Conservation (phyloP, 768 basidiomycete genomes). For the Steccherinum ochraceum region DNA sequence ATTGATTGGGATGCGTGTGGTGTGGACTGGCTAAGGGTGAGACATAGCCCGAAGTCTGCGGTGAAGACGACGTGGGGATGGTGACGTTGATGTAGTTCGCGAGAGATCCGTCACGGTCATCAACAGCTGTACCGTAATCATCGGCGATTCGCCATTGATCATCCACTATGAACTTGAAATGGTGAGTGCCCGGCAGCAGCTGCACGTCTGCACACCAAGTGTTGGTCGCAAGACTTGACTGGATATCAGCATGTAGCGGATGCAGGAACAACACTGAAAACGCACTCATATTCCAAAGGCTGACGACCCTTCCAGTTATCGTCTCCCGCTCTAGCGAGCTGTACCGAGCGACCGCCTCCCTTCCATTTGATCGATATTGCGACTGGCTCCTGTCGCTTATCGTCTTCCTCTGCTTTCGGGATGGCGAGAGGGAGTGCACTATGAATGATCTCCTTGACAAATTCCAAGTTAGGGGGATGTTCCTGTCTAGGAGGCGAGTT, state of each 20-base stretch:
- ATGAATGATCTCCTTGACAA: conserved; percentile 51
- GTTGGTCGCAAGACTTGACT: conserved; percentile 23
- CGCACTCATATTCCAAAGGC: conserved; percentile 59
- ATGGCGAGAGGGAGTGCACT: conserved; percentile 59
- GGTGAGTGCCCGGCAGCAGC: conserved; percentile 86
- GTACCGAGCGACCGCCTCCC: conserved; percentile 56
- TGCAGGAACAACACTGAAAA: conserved; percentile 19
- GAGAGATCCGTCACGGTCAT: conserved; percentile 81
- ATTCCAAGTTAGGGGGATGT: conserved; percentile 25
- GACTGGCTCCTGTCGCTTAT: conserved; percentile 23
- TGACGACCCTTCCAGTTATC: conserved; percentile 70
- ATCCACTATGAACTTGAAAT: conserved; percentile 93
- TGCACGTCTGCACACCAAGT: conserved; percentile 35
- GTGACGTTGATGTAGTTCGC: conserved; percentile 88
- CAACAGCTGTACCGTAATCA: conserved; percentile 82
- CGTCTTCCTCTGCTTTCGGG: conserved; percentile 28
- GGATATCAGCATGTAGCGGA: conserved; percentile 11
- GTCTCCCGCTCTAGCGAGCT: conserved; percentile 69
- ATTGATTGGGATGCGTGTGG: conserved; percentile 15
- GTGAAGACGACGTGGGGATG: conserved; percentile 22
- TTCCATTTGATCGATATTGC: conserved; percentile 57
- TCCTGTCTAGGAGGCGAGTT: conserved; percentile 21
- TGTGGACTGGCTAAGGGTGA: conserved; percentile 14
- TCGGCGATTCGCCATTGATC: conserved; percentile 76
- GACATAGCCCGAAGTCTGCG: conserved; percentile 15